Base-by-base conservation (phyloP, 2,329 filamentous ascomycete species). In the Leptodontidium sp. region DNA sequence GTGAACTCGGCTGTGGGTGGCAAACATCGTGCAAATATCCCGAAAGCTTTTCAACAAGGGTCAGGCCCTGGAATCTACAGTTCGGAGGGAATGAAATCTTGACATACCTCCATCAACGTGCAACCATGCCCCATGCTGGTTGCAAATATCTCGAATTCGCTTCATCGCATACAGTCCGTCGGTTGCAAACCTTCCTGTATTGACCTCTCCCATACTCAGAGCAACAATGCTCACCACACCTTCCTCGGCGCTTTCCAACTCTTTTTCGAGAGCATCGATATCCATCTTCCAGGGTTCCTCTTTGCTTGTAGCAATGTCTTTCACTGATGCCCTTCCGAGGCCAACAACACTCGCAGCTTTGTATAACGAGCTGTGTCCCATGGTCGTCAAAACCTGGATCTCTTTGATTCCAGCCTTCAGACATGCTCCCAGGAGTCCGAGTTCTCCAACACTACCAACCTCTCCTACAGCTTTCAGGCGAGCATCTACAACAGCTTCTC, bases 181-280 rank as follows among this genome's bases (percentile, higher is more conserved):
- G 40, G 85, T 92, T 35, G 93, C 91, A 78, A 94, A 98, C 5
- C 90, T 84, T 0, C 94, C 94, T 0, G 94, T 97, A 75, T 98
- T 98, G 35, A 98, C 93, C 80, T 98, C 95, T 1, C 93, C 93
- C 6, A 91, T 92, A 52, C 93, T 94, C n/a, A 97, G 81, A 4
- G 86, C 89, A 47, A 98, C 88, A 70, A 98, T 93, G 61, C 86
- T 91, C n/a, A 86, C 91, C 14, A 87, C 84, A 2, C 85, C 85
- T 0, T 81, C 78, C 45, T 78, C 80, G 67, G 70, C 69, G 73
- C 77, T 77, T 64, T 81, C 75, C 17, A 97, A 81, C 67, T 88
- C 85, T 57, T 79, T 79, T 78, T 93, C 89, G 1, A 97, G 82
- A 2, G 82, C 82, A 2, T 84, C 82, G 6, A 97, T 75, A 74